These are phyloP conservation scores for Termitomyces sp. DNA, from an alignment of 768 basidiomycete species.

Conservation along the genomic window DNA sequence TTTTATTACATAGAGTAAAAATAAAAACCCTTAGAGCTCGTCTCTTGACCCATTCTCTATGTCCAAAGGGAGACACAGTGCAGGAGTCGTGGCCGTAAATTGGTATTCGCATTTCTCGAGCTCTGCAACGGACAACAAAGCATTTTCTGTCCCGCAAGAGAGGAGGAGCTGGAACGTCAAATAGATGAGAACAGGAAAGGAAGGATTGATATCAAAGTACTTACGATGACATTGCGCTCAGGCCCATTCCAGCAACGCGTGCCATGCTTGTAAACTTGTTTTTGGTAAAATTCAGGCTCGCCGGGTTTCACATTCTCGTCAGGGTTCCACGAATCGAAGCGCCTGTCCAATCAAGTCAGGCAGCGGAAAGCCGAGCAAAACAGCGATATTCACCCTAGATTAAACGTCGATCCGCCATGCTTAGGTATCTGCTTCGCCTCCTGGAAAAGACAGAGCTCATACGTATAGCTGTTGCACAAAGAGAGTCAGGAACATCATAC, in stretches of 20 bases:
- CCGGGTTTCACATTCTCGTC: constrained; percentile 56
- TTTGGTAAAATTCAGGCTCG: constrained; percentile 71
- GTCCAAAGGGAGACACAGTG: constrained; percentile 67
- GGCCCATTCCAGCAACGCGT: constrained; percentile 98
- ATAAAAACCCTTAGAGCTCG: constrained; percentile 37
- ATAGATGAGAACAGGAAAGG: constrained; percentile 9
- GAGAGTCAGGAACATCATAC: not conserved
- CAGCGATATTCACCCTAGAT: constrained; percentile 71
- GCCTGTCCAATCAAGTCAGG: constrained; percentile 36
- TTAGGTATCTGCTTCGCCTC: constrained; percentile 87
- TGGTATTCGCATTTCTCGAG: constrained; percentile 97
- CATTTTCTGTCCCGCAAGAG: constrained; percentile 84
- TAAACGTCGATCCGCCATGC: constrained; percentile 69
- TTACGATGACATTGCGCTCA: constrained; percentile 76
- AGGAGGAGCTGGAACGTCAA: constrained; percentile 63
- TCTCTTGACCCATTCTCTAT: constrained; percentile 34
- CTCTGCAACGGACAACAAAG: constrained; percentile 74
- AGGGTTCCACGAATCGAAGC: constrained; percentile 80
- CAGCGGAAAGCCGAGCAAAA: not conserved
- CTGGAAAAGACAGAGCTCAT: constrained; percentile 90
- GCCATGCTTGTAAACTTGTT: constrained; percentile 81
- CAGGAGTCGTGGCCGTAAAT: constrained; percentile 81
- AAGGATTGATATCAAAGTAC: constrained; percentile 19
- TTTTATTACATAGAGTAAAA: not conserved
- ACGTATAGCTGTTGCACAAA: constrained; percentile 68